Evolutionary conservation across 306 rosid genomes (phyloP).

Genomic region (Medicago ruthenica): DNA sequence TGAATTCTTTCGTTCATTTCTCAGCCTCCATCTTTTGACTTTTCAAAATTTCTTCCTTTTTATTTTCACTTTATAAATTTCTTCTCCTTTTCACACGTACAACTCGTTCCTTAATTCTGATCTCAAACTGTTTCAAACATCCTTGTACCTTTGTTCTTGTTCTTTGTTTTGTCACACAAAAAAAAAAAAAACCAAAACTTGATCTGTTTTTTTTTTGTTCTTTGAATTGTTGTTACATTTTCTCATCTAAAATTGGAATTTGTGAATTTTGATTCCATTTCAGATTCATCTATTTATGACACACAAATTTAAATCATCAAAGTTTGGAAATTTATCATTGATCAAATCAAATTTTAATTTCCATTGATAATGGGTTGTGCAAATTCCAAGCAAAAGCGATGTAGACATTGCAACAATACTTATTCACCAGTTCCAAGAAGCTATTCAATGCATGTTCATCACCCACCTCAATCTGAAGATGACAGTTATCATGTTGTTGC

Average conservation of each 20-base stretch:
- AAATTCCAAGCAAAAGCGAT: conserved; percentile 73
- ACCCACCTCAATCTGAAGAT: conserved; percentile 62
- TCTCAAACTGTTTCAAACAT: background rate
- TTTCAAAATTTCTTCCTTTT: background rate
- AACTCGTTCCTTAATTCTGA: background rate
- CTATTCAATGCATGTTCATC: conserved; percentile 85
- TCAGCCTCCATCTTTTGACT: conserved; percentile 40
- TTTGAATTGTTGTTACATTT: background rate
- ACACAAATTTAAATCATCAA: conserved; percentile 18
- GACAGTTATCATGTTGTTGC: conserved; percentile 84
- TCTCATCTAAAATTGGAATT: background rate
- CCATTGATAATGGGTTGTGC: conserved; percentile 80
- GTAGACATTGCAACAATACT: conserved; percentile 72
- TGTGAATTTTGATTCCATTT: background rate
- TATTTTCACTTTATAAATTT: conserved; percentile 14
- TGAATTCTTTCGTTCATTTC: background rate
- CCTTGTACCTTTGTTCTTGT: conserved; percentile 1
- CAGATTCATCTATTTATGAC: background rate
- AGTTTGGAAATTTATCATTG: background rate
- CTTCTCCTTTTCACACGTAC: background rate
- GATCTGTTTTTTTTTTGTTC: background rate
- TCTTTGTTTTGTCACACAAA: conserved; percentile 15
- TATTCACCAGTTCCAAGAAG: conserved; percentile 76
- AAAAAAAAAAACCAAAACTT: background rate
- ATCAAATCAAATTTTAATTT: conserved; percentile 15